Evolutionary conservation across 1,284 basidiomycete species (phyloP), one percentile per base, ranked within the genome.

Genomic region (Rhodotorula sp.): DNA sequence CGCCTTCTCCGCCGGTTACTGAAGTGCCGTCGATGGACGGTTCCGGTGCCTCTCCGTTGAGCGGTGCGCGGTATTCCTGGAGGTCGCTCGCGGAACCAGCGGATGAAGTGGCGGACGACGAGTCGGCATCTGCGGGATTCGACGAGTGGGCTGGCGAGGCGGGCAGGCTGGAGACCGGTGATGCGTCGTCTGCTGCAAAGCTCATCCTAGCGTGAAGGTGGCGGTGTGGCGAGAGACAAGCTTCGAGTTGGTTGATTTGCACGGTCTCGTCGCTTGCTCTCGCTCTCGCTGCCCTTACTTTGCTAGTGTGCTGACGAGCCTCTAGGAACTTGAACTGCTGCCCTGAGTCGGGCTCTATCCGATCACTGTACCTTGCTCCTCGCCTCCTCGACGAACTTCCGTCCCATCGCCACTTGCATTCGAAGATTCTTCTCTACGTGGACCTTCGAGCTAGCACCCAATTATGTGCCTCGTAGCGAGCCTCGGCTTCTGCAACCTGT

Each of bases 1-100:
- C 74, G 12, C 68, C 74, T 49, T 72, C 73, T 7, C 75, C 76
- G 10, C 75, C 77, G 3, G 42, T 62, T 20, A 74, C 73, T n/a
- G 68, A 71, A 1, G 74, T 77, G 0, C 77, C 77, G 24, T 76
- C 77, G 30, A 78, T 76, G 8, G 68, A 71, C 15, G 77, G 74
- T 42, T 78, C 77, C 17, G 70, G 76, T 7, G 72, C 74, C 22
- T 76, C 67, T 26, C 76, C 77, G 15, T 56, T 66, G 8, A 77
- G 60, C 4, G 76, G 74, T 6, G 76, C 76, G 22, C 70, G 60
- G 64, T 76, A 76, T 22, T 73, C 59, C 44, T 44, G 45, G 24
- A 56, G 24, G 26, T 42, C 24, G 49, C 12, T 26, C 45, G 29
- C 51, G 12, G 30, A 15, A 12, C 12, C 37, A 46, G 29, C 51